Base-by-base conservation (phyloP, 1,139 yeast species). In the Hyphopichia buzzinii region DNA sequence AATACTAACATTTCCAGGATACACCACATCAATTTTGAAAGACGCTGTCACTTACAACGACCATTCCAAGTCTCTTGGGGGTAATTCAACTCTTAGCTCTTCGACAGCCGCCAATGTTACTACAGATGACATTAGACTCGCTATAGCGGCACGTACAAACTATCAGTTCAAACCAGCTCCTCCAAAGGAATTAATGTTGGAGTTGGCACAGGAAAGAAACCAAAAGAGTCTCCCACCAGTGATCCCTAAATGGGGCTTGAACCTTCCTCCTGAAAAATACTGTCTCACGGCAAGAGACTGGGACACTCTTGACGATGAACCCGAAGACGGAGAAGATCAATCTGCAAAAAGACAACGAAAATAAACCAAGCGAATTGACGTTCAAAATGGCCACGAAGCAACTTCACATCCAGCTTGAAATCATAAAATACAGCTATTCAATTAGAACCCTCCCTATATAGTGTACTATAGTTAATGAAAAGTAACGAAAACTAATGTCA, bases 191-290 rank as follows among this genome's bases (percentile, higher is more conserved):
- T 69, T 92, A 49, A 63, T 92, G 46, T 67, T 92, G 57, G 96
- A 92, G 59, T 68, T 92, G 50, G 98, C 98, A 0, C 85, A 83
- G 26, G 98, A 94, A 55, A 72, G 96, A 48, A 92, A 92, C 58
- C 81, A 88, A 48, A 82, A 86, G 55, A 83, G 95, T 0, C 70
- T 92, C 40, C 99, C 99, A 4, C 88, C 94, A 7, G 92, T 92
- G 22, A 82, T 89, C 58, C 94, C 95, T 19, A 79, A 84, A 38
- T 90, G 92, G 84, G 98, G 98, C 16, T 73, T 92, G 38, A 78
- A 97, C 44, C 70, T 94, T 39, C 99, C 99, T 3, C 98, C 98
- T 8, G 98, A 92, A 66, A 92, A 90, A 74, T 90, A 89, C 64
- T 92, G 97, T 61, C 65, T 92, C 39, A 89, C 96, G 0, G 89